Percentiles rank a stretch among this genome's conserved stretches.
phyloP scores from a whole-genome alignment of 139 green algal genomes.

The Ulvella scutata region DNA sequence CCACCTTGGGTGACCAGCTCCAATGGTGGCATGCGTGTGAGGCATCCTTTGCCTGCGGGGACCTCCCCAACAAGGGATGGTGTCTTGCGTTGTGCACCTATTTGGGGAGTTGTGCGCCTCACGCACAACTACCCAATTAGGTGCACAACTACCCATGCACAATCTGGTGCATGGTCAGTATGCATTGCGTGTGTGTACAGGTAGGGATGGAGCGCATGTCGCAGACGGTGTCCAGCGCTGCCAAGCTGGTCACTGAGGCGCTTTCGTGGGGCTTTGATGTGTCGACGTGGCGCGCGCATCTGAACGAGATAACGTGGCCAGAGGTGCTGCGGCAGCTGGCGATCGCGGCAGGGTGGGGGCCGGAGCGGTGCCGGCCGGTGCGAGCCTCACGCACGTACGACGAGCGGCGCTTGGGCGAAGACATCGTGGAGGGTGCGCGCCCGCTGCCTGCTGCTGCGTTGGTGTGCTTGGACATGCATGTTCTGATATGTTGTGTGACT shows the following conservation, averaged over 20 bases:
- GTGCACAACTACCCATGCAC: too few relatives aligned
- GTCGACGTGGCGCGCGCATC: constrained; percentile 75
- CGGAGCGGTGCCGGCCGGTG: not conserved
- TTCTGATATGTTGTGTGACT: too few relatives aligned
- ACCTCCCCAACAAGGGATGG: too few relatives aligned
- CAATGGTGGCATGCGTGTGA: too few relatives aligned
- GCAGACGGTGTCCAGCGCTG: constrained; percentile 6
- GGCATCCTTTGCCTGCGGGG: too few relatives aligned
- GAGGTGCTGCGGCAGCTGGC: constrained; percentile 57
- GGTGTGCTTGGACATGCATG: not conserved
- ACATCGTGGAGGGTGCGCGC: not conserved
- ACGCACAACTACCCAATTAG: too few relatives aligned
- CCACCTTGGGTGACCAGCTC: too few relatives aligned
- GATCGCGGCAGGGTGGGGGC: constrained; percentile 24
- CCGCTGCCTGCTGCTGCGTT: not conserved
- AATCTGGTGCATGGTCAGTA: too few relatives aligned
- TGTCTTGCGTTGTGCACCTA: too few relatives aligned
- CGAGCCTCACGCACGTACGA: not conserved
- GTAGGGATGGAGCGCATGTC: constrained; percentile 1
- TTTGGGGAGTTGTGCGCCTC: too few relatives aligned
- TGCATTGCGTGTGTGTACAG: too few relatives aligned
- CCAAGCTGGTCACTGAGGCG: constrained; percentile 61
- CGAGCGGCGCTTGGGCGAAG: not conserved
- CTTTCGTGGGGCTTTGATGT: constrained; percentile 85
- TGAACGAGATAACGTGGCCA: constrained; percentile 76